A percentile compares a stretch with the other conserved stretches of the same genome.
These are phyloP conservation scores for Saccharomyces pastorianus DNA, from an alignment of 1,139 yeast genomes.

Conservation along the genomic window DNA sequence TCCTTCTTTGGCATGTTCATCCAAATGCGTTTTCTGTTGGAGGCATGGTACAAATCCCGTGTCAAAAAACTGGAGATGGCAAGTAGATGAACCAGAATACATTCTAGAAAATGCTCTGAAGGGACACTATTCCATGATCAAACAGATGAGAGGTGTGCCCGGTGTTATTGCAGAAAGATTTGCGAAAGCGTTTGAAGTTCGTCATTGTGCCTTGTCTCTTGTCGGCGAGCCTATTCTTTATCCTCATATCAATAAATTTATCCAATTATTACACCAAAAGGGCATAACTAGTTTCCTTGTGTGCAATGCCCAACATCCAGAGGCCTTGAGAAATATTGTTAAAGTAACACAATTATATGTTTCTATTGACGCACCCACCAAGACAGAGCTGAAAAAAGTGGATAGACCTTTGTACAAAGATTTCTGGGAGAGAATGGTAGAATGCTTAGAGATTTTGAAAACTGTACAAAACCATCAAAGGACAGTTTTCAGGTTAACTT, in stretches of 20 bases:
- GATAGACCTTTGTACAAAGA: slow-evolving; percentile 86
- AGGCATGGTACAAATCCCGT: slow-evolving; percentile 96
- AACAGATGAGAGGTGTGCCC: slow-evolving; percentile 92
- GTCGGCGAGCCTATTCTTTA: slow-evolving; percentile 94
- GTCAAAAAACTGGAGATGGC: slow-evolving; percentile 96
- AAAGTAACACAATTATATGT: slow-evolving; percentile 88
- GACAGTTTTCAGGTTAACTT: slow-evolving; percentile 82
- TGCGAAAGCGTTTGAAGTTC: slow-evolving; percentile 80
- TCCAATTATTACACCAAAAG: slow-evolving; percentile 66
- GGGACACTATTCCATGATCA: slow-evolving; percentile 86
- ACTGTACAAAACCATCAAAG: slow-evolving; percentile 72
- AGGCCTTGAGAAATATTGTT: slow-evolving; percentile 55
- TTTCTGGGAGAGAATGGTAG: slow-evolving; percentile 82
- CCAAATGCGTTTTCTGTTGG: slow-evolving; percentile 96
- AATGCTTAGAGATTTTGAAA: slow-evolving; percentile 71
- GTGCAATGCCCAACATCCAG: slow-evolving; percentile 95
- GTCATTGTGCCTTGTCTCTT: slow-evolving; percentile 83
- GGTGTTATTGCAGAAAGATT: slow-evolving; percentile 86
- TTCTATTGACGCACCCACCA: slow-evolving; percentile 86
- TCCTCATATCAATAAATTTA: slow-evolving; percentile 82
- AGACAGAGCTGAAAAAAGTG: slow-evolving; percentile 67
- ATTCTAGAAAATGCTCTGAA: slow-evolving; percentile 77
- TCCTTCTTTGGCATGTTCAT: slow-evolving; percentile 87
- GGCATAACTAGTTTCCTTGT: slow-evolving; percentile 81
- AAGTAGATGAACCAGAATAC: slow-evolving; percentile 79